phyloP scores from a whole-genome alignment of 1,139 yeast genomes.

The Barnettozyma hawaiiensis region DNA sequence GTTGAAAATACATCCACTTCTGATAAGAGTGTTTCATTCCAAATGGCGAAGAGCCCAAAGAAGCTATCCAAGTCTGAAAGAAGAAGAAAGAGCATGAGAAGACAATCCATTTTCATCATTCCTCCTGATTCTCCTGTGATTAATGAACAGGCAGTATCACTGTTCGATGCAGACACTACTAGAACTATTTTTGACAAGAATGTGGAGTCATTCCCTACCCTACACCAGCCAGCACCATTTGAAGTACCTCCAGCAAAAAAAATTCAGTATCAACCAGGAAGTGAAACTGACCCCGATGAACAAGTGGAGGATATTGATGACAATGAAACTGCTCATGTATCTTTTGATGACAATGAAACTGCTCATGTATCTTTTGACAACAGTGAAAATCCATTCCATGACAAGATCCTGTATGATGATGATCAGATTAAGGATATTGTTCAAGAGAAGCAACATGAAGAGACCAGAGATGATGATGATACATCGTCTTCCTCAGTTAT shows the following conservation, averaged over 20 bases:
- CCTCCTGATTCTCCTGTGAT: constrained; percentile 21
- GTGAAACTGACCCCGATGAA: not conserved
- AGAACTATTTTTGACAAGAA: constrained; percentile 5
- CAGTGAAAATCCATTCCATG: constrained; percentile 9
- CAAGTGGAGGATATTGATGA: not conserved
- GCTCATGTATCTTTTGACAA: constrained; percentile 1
- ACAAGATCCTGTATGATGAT: not conserved
- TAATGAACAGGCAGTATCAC: constrained; percentile 7
- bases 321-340: not conserved
- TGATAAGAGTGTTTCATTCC: constrained; percentile 24
- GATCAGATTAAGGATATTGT: constrained; percentile 3
- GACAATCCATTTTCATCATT: constrained; percentile 34
- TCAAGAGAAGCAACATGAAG: constrained; percentile 9
- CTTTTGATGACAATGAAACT: not conserved
- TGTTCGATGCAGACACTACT: constrained; percentile 3
- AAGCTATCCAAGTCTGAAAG: constrained; percentile 22
- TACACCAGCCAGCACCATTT: constrained; percentile 1
- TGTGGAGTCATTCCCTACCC: constrained; percentile 4
- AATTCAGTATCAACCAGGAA: not conserved
- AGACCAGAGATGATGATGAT: constrained; percentile 1
- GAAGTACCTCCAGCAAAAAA: constrained; percentile 1
- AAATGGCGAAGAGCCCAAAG: constrained; percentile 19
- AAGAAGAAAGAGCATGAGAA: constrained; percentile 34
- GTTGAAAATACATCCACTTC: constrained; percentile 7
- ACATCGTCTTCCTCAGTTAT: not conserved